Percentiles rank a stretch among this genome's conserved stretches.
phyloP scores from a whole-genome alignment of 176 grass and related monocot genomes.

The Calamus simplicifolius region DNA sequence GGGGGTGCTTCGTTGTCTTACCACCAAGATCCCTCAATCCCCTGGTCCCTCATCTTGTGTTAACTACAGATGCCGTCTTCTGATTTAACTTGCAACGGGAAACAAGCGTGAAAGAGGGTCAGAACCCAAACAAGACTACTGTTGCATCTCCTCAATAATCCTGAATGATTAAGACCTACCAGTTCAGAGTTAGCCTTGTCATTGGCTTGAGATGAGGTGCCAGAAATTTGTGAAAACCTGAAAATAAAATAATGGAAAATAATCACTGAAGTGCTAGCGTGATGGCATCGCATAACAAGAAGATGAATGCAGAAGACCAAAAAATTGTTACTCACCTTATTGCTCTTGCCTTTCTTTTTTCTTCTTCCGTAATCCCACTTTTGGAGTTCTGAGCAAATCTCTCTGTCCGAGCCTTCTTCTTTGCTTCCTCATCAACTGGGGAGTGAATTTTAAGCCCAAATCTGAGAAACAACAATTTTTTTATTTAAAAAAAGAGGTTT shows the following conservation, averaged over 20 bases:
- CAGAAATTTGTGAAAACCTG: slow-evolving; percentile 62
- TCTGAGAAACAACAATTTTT: slow-evolving; percentile 28
- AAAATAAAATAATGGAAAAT: slow-evolving; percentile 1
- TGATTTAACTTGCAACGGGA: too few relatives aligned
- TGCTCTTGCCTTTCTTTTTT: slow-evolving; percentile 81
- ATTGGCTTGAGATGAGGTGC: slow-evolving; percentile 28
- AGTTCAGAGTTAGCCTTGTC: slow-evolving; percentile 37
- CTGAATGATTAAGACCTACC: slow-evolving; percentile 31
- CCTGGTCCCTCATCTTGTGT: too few relatives aligned
- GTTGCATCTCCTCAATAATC: background rate
- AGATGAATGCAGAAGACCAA: too few relatives aligned
- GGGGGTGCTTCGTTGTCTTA: too few relatives aligned
- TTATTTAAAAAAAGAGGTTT: background rate
- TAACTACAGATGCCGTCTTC: too few relatives aligned
- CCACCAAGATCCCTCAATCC: too few relatives aligned
- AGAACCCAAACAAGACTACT: too few relatives aligned
- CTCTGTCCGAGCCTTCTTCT: slow-evolving; percentile 83
- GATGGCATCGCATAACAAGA: too few relatives aligned
- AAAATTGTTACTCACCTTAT: slow-evolving; percentile 34
- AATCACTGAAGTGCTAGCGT: background rate
- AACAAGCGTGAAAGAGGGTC: too few relatives aligned
- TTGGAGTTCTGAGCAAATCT: slow-evolving; percentile 61
- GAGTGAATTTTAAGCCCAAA: slow-evolving; percentile 47
- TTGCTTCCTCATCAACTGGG: slow-evolving; percentile 45
- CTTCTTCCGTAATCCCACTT: slow-evolving; percentile 56